Base-by-base conservation (phyloP, 768 basidiomycete species). In the Collybiopsis luxurians region DNA sequence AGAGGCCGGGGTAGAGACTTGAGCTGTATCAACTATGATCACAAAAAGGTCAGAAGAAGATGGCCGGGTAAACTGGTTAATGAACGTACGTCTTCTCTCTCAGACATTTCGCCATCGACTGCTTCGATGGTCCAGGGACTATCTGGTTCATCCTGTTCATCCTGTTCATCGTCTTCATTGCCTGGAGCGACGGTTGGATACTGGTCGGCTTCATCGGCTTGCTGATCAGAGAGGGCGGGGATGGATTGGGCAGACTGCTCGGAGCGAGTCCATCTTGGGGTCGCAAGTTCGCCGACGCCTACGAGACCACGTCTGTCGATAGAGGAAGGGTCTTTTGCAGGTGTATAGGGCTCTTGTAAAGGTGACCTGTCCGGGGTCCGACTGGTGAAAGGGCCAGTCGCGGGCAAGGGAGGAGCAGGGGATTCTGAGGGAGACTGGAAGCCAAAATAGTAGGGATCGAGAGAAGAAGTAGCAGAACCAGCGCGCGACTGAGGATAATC, bases 211-310 rank as follows among this genome's bases (percentile, higher is more conserved):
- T 73, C 69, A n/a, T 64, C 48, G 3, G 24, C 50, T 28, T 63
- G 63, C 26, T 49, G 56, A 40, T 40, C 19, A 62, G 60, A 56
- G 12, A 67, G 70, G 57, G 59, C 63, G 31, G 67, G 71, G 58
- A 63, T 69, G 52, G 70, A 76, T 55, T 68, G 63, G 52, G 69
- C 78, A 61, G 71, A 69, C 34, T 74, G 71, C 47, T 80, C 78
- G 27, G 73, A 69, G 66, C 82, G 82, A 58, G 81, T 81, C 95
- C 95, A 99, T 59, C 95, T 83, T 47, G 97, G 97, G n/a, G 97
- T 99, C 19, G 94, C 78, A 30, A 98, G 83, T 72, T 99, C 97
- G 36, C 97, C 97, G 4, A 98, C 90, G 24, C 97, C 97, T 53
- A 98, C 85, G 39, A 98, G 84, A 36, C 86, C 89, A 17, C 85